Percentiles rank a stretch among this genome's conserved stretches.
phyloP scores from a whole-genome alignment of 306 rosid genomes.

The Acacia acuminata region DNA sequence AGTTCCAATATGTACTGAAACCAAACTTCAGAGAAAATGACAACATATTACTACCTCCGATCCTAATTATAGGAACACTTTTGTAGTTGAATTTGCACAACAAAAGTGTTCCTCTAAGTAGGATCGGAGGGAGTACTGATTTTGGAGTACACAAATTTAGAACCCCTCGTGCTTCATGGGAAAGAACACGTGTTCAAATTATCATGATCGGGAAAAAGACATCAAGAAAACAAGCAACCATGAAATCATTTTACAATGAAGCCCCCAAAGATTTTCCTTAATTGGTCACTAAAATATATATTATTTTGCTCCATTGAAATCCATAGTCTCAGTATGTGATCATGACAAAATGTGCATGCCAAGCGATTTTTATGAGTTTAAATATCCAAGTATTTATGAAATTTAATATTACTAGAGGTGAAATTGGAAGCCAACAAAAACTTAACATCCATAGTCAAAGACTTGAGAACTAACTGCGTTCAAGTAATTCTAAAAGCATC shows the following conservation, averaged over 20 bases:
- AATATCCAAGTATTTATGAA: background rate
- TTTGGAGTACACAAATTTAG: background rate
- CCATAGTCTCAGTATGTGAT: background rate
- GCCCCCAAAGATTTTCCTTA: constrained; percentile 8
- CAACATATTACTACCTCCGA: no score
- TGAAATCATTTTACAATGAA: constrained; percentile 6
- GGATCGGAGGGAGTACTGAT: no score
- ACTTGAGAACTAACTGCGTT: background rate
- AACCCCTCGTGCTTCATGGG: background rate
- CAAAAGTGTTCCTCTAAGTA: no score
- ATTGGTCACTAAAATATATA: background rate
- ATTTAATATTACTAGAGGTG: background rate
- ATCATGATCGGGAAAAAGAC: background rate
- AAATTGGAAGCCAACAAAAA: constrained; percentile 7
- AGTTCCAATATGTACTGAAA: background rate
- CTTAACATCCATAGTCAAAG: background rate
- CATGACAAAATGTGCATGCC: constrained; percentile 14
- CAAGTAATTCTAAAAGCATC: constrained; percentile 1
- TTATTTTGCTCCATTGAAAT: background rate
- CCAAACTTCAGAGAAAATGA: background rate
- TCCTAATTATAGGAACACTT: no score
- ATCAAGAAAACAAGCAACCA: background rate
- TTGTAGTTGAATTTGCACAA: no score
- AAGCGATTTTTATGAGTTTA: background rate
- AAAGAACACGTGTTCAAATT: background rate